Evolutionary conservation across 345 rosid species (phyloP), one percentile per base, ranked within the genome.

Genomic region (Alliaria petiolata): DNA sequence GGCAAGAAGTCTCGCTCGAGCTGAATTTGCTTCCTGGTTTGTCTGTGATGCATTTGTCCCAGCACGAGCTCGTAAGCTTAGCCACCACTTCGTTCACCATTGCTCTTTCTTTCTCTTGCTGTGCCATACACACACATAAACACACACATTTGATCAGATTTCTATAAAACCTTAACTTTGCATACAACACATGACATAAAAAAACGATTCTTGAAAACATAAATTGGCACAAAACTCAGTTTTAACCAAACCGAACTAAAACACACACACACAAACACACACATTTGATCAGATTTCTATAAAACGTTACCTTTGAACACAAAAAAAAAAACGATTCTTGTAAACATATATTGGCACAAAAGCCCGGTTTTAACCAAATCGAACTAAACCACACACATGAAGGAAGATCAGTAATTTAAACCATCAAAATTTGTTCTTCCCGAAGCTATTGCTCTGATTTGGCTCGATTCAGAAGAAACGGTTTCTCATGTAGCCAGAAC

Each of bases 1-100:
- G 93, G 71, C 98, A 95, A 59, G 90, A 58, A 19, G 82, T 57
- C 81, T 95, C 98, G 14, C 92, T 80, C 6, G 99, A 95, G 84
- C 99, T 91, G 83, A 95, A 88, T 78, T 95, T 91, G 76, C 87
- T 91, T 71, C 98, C 98, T 7, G 96, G 97, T 6, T 93, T 71
- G 17, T 89, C 69, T 1, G 89, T 89, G 45, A 91, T 80, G 74
- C 99, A 95, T 50, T 95, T 95, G 81, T 95, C 99, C 98, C 99
- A 95, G 76, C 98, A 95, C n/a, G 65, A 80, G 44, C 83, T 87
- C 2, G 98, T 89, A 26, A 89, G 83, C 83, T 89, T 89, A 8
- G 90, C 80, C 67, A 95, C 85, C 85, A 85, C 79, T 85, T 91
- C 93, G 28, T 85, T 85, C 40, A 83, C 83, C 96, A 87, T 89